Evolutionary conservation across 108 stramenopile species (phyloP).

Genomic region (Skeletonema marinoi): DNA sequence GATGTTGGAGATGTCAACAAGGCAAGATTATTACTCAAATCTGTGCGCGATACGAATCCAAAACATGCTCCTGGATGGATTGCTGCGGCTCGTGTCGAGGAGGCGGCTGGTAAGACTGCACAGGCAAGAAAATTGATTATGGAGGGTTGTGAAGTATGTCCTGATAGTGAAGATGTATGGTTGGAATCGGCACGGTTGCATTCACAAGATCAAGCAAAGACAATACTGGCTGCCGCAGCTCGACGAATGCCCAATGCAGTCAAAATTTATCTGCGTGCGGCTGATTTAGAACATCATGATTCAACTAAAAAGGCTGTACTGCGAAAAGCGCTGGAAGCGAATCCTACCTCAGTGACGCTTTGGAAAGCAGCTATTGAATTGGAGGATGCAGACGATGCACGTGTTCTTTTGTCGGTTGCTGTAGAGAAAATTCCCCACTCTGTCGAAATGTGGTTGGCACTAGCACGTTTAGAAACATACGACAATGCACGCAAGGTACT

Average conservation of each 20-base stretch:
- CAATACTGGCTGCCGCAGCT: constrained; percentile 86
- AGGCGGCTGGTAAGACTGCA: constrained; percentile 89
- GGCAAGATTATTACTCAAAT: constrained; percentile 92
- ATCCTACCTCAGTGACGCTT: constrained; percentile 90
- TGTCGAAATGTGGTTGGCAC: constrained; percentile 98
- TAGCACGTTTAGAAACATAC: constrained; percentile 97
- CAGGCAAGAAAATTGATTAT: constrained; percentile 96
- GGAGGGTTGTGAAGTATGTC: constrained; percentile 95
- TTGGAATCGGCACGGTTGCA: constrained; percentile 97
- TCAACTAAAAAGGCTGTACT: constrained; percentile 92
- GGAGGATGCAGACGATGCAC: constrained; percentile 95
- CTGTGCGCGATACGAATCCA: constrained; percentile 96
- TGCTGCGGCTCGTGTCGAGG: constrained; percentile 96
- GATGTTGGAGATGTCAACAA: constrained; percentile 96
- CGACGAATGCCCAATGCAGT: constrained; percentile 69
- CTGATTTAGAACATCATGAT: constrained; percentile 78
- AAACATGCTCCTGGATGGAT: constrained; percentile 99
- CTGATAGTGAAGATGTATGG: constrained; percentile 96
- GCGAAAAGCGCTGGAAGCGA: constrained; percentile 91
- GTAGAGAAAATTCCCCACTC: constrained; percentile 96
- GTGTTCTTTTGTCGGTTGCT: constrained; percentile 89
- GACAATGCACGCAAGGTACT: constrained; percentile 95
- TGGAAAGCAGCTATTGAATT: constrained; percentile 98
- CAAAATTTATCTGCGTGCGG: constrained; percentile 80
- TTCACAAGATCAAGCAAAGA: constrained; percentile 82